Evolutionary conservation across 2,329 filamentous ascomycete species (phyloP).

Genomic region (Fusarium annulatum): DNA sequence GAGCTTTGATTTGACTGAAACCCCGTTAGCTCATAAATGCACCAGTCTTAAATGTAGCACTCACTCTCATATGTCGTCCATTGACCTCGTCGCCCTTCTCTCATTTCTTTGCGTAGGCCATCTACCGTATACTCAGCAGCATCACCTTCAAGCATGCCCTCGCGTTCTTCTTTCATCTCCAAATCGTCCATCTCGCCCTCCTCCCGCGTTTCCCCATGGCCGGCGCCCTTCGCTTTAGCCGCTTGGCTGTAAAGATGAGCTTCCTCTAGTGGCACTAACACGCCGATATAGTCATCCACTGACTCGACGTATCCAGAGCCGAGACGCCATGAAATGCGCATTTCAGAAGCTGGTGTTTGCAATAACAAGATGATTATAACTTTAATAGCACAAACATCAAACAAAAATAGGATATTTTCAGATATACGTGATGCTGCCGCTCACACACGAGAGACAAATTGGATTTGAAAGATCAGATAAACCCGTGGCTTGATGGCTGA

Average conservation of each 20-base stretch:
- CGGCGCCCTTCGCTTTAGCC: conserved; percentile 57
- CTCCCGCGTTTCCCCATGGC: conserved; percentile 54
- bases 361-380: conserved; percentile 9
- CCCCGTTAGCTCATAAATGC: conserved; percentile 19
- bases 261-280: conserved; percentile 64
- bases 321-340: conserved; percentile 49
- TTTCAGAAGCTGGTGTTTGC: conserved; percentile 8
- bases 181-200: conserved; percentile 56
- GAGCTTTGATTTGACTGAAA: conserved; percentile 76
- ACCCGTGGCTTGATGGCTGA: neutral
- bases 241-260: conserved; percentile 67
- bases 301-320: conserved; percentile 55
- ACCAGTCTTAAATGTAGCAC: conserved; percentile 42
- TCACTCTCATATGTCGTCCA: conserved; percentile 81
- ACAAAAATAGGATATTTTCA: neutral
- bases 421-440: conserved; percentile 7
- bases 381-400: conserved; percentile 8
- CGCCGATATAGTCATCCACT: conserved; percentile 62
- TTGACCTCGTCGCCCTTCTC: conserved; percentile 67
- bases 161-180: conserved; percentile 53
- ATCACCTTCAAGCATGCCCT: conserved; percentile 65
- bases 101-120: conserved; percentile 73
- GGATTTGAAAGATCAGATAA: conserved; percentile 6
- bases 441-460: neutral
- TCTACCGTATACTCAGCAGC: conserved; percentile 74